phyloP scores from a whole-genome alignment of 2,329 filamentous ascomycete genomes.

The Diaporthe sp. region DNA sequence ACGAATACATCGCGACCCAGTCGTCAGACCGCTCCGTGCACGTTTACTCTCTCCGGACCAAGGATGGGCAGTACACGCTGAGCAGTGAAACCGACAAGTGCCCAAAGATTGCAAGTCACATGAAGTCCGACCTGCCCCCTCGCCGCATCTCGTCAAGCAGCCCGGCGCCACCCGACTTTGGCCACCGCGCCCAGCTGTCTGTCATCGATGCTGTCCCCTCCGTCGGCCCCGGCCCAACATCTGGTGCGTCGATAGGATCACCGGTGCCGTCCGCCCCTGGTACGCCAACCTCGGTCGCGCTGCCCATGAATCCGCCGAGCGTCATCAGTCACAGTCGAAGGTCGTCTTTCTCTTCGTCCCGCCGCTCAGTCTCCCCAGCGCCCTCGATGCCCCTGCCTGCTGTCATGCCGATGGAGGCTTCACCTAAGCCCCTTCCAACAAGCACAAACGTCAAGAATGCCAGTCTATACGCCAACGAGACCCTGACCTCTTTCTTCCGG shows the following conservation, averaged over 20 bases:
- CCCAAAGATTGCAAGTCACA: slow-evolving; percentile 82
- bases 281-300: slow-evolving; percentile 87
- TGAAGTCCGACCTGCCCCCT: slow-evolving; percentile 89
- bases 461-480: slow-evolving; percentile 95
- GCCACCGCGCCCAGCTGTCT: slow-evolving; percentile 74
- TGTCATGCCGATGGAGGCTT: slow-evolving; percentile 93
- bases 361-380: slow-evolving; percentile 91
- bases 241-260: slow-evolving; percentile 74
- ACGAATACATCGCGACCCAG: slow-evolving; percentile 98
- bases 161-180: slow-evolving; percentile 88
- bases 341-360: slow-evolving; percentile 89
- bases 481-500: slow-evolving; percentile 95
- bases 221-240: slow-evolving; percentile 31
- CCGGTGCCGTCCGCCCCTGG: slow-evolving; percentile 92
- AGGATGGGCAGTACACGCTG: slow-evolving; percentile 94
- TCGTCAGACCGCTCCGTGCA: slow-evolving; percentile 98
- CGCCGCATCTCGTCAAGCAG: slow-evolving; percentile 92
- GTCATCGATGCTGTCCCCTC: slow-evolving; percentile 63
- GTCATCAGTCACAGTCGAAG: slow-evolving; percentile 90
- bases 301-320: slow-evolving; percentile 96
- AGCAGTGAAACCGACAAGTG: slow-evolving; percentile 72
- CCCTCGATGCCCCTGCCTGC: slow-evolving; percentile 94
- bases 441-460: slow-evolving; percentile 79
- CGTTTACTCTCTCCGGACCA: slow-evolving; percentile 95
- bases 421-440: slow-evolving; percentile 79